Evolutionary conservation across 371 early-diverging fungal species (phyloP), one percentile per base, ranked within the genome.

Genomic region (Lichtheimia ornata): DNA sequence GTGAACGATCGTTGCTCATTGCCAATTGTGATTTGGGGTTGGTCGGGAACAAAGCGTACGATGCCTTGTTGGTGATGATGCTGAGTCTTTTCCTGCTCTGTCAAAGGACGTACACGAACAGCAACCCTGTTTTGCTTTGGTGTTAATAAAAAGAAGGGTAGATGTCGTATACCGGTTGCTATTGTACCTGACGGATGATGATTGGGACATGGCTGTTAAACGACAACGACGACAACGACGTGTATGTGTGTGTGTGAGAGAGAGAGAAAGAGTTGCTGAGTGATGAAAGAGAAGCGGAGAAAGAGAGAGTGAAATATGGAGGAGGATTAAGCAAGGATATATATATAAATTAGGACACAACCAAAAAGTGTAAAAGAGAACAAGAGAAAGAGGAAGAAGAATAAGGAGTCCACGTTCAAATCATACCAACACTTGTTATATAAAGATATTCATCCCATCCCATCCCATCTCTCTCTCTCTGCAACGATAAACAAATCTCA

Each of bases 1-100:
- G 91, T 88, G 71, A 95, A 97, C 2, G 87, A 79, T 43, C 84
- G 77, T 45, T 84, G 84, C 50, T 89, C 84, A 3, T 77, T 64
- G 15, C 82, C 85, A 11, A 88, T 70, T n/a, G 77, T 65, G 15
- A 89, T 82, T 60, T 87, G 87, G 0, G 87, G 84, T 30, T 84
- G 78, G 59, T 84, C 77, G 12, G 85, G 84, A 56, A 83, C 74
- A 59, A 81, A 82, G 5, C 82, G 66, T 47, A 94, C 82, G 59
- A 86, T 82, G 61, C 85, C 84, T 11, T 76, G 72, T 42, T 83
- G 78, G 58, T 79, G 82, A 52, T 83, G 79, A 27, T 88, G 82
- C 6, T 47, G 47, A 22, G 11, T 17, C 44, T 82, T 72, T 67
- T 94, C 94, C 57, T 89, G 85, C n/a, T 84, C 81, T 53, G 84